Evolutionary conservation across 2,329 filamentous ascomycete species (phyloP).

Genomic region (Hortaea werneckii): DNA sequence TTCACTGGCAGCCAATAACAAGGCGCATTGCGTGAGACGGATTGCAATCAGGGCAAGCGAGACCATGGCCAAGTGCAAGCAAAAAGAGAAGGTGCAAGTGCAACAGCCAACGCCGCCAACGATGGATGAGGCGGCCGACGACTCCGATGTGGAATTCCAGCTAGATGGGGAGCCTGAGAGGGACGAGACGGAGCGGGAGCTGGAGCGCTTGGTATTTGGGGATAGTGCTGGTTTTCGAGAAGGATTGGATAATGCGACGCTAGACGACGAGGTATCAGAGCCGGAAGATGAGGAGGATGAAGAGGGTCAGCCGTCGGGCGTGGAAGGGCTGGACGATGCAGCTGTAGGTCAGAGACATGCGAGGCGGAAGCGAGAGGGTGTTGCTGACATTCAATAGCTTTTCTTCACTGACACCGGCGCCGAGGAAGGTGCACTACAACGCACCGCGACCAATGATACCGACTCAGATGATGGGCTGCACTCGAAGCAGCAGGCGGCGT

Average conservation of each 20-base stretch:
- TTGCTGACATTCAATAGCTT: constrained; percentile 36
- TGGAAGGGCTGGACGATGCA: constrained; percentile 63
- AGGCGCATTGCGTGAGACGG: too few species aligned
- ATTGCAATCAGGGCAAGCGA: too few species aligned
- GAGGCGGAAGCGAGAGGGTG: neutral
- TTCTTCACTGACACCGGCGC: constrained; percentile 71
- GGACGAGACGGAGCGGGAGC: constrained; percentile 23
- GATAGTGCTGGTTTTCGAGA: constrained; percentile 73
- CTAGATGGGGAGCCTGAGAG: constrained; percentile 19
- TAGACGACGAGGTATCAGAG: constrained; percentile 22
- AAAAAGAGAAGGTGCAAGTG: constrained; percentile 4
- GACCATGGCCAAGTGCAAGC: constrained; percentile 1
- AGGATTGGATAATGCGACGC: constrained; percentile 52
- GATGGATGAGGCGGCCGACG: constrained; percentile 12
- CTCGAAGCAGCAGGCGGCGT: constrained; percentile 49
- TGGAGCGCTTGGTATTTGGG: constrained; percentile 76
- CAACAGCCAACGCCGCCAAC: constrained; percentile 14
- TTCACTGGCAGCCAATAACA: neutral
- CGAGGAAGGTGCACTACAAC: constrained; percentile 28
- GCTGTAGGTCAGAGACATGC: constrained; percentile 41
- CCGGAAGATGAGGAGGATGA: constrained; percentile 38
- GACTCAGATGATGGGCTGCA: constrained; percentile 29
- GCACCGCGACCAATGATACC: constrained; percentile 30
- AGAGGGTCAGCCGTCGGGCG: constrained; percentile 18
- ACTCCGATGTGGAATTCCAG: constrained; percentile 20